Conservation (phyloP, 2,329 filamentous ascomycete genomes). For the Neoarthrinium moseri region DNA sequence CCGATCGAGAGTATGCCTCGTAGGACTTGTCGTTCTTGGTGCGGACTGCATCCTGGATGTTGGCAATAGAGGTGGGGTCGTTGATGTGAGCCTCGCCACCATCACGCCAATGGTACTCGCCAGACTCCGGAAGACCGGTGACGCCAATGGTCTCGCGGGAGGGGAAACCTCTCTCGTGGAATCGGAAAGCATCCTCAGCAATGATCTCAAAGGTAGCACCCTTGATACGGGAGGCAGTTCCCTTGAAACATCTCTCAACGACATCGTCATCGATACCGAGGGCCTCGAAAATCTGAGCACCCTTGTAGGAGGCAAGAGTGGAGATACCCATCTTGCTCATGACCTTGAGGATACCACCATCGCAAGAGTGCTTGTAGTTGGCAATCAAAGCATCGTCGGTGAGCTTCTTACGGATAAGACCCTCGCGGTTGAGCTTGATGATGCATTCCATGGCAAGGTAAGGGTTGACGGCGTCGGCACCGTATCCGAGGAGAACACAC, state of each 20-base stretch:
- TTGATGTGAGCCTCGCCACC: conserved; percentile 95
- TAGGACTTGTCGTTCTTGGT: conserved; percentile 99
- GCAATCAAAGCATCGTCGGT: conserved; percentile 78
- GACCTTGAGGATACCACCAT: conserved; percentile 95
- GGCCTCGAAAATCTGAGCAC: conserved; percentile 95
- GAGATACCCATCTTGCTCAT: conserved; percentile 99
- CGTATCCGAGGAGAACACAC: conserved; percentile 96
- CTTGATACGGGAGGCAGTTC: conserved; percentile 90
- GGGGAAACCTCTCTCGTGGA: conserved; percentile 92
- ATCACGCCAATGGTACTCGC: conserved; percentile 98
- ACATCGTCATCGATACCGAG: conserved; percentile 90
- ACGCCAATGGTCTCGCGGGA: conserved; percentile 74
- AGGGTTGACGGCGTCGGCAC: conserved; percentile 90
- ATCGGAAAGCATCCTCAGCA: conserved; percentile 89
- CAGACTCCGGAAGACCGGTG: conserved; percentile 83
- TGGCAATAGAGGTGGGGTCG: conserved; percentile 90
- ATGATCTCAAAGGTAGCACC: conserved; percentile 93
- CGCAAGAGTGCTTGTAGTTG: conserved; percentile 96
- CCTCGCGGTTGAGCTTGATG: conserved; percentile 92
- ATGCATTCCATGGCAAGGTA: conserved; percentile 97
- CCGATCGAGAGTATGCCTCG: conserved; percentile 88
- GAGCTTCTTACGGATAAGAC: conserved; percentile 87
- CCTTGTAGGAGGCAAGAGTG: conserved; percentile 93
- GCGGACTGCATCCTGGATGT: conserved; percentile 93
- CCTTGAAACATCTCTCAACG: conserved; percentile 91